phyloP scores from a whole-genome alignment of 2,329 filamentous ascomycete species.

The Alternaria sp. region DNA sequence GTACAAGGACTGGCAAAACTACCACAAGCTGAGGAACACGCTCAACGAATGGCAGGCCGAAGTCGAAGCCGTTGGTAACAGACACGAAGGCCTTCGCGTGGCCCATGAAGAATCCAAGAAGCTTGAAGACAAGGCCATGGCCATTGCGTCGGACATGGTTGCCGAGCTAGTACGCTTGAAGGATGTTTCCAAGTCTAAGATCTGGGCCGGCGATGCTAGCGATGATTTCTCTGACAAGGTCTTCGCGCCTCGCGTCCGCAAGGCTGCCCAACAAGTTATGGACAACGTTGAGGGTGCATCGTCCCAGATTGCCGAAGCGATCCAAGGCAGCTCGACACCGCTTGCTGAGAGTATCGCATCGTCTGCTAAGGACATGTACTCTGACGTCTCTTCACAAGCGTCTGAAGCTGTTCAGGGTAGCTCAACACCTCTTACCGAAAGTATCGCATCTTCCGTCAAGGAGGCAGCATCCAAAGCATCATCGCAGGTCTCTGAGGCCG shows the following conservation, averaged over 20 bases:
- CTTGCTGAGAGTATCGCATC: slow-evolving; percentile 45
- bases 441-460: slow-evolving; percentile 46
- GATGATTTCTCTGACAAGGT: slow-evolving; percentile 78
- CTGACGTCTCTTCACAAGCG: slow-evolving; percentile 36
- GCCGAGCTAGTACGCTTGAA: slow-evolving; percentile 81
- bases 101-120: slow-evolving; percentile 72
- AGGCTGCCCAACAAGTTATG: slow-evolving; percentile 52
- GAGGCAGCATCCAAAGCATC: slow-evolving; percentile 45
- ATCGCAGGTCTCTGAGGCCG: slow-evolving; percentile 33
- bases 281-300: slow-evolving; percentile 47
- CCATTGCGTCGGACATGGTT: slow-evolving; percentile 76
- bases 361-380: slow-evolving; percentile 44
- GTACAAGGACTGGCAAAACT: slow-evolving; percentile 97
- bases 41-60: slow-evolving; percentile 86
- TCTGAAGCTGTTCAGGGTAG: slow-evolving; percentile 42
- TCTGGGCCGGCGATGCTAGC: slow-evolving; percentile 73
- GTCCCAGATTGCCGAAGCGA: slow-evolving; percentile 46
- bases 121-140: slow-evolving; percentile 81
- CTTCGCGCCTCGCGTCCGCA: slow-evolving; percentile 63
- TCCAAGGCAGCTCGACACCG: slow-evolving; percentile 42
- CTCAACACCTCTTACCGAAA: slow-evolving; percentile 39
- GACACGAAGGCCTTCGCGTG: slow-evolving; percentile 72
- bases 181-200: slow-evolving; percentile 84
- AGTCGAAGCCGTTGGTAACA: slow-evolving; percentile 75
- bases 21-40: slow-evolving; percentile 82